Conservation (phyloP, 108 stramenopile genomes). For the Mayamaea pseudoterrestris region DNA sequence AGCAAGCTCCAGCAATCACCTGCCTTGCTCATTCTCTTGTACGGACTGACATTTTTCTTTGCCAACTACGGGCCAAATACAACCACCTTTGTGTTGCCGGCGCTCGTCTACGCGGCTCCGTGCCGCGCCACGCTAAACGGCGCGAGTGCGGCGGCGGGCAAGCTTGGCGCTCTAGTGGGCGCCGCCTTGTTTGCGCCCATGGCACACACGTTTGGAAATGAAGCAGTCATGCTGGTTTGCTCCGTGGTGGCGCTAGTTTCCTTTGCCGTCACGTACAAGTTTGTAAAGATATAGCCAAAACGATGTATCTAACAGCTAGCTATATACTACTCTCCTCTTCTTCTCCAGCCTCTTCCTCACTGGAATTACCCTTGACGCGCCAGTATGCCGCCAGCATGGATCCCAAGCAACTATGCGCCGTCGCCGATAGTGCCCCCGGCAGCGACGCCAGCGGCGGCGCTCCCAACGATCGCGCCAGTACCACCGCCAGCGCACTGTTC, state of each 20-base stretch:
- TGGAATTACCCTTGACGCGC: slow-evolving; percentile 18
- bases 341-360: not conserved
- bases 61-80: slow-evolving; percentile 84
- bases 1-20: slow-evolving; percentile 25
- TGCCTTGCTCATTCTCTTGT: slow-evolving; percentile 37
- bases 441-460: slow-evolving; percentile 64
- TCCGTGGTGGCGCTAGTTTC: slow-evolving; percentile 48
- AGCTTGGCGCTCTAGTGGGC: slow-evolving; percentile 67
- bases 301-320: too few species aligned
- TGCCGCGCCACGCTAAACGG: slow-evolving; percentile 81
- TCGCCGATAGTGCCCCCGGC: slow-evolving; percentile 87
- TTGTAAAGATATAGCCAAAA: too few species aligned
- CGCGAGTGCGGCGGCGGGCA: slow-evolving; percentile 68
- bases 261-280: slow-evolving; percentile 31
- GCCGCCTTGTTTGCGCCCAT: slow-evolving; percentile 63
- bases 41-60: slow-evolving; percentile 79
- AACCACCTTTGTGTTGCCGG: slow-evolving; percentile 62
- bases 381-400: slow-evolving; percentile 77
- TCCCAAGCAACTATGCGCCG: slow-evolving; percentile 84
- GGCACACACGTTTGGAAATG: slow-evolving; percentile 43
- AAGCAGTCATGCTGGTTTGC: slow-evolving; percentile 60
- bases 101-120: slow-evolving; percentile 49
- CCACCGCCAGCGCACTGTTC: slow-evolving; percentile 89
- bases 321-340: not conserved
- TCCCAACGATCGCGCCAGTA: slow-evolving; percentile 81